A percentile compares a stretch with the other conserved stretches of the same genome.
These are phyloP conservation scores for Sedum album DNA, from an alignment of 164 flowering plant genomes.

Conservation along the genomic window DNA sequence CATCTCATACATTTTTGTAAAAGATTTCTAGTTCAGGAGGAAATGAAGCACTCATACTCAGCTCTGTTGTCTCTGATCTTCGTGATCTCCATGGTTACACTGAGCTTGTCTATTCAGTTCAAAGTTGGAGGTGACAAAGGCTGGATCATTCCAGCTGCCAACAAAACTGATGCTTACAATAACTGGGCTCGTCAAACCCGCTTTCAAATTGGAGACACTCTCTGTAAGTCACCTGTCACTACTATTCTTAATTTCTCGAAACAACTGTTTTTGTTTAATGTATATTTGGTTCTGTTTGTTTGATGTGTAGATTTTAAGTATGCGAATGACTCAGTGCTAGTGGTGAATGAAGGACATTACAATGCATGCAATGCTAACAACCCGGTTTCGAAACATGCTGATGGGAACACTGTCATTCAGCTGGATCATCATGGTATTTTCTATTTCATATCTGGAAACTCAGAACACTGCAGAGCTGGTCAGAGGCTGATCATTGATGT, in stretches of 20 bases:
- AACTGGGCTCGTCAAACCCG: slow-evolving; percentile 45
- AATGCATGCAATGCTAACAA: slow-evolving; percentile 22
- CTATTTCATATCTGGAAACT: slow-evolving; percentile 48
- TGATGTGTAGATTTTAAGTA: slow-evolving; percentile 43
- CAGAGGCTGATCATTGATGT: slow-evolving; percentile 40
- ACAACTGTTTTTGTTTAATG: background rate
- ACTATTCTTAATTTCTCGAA: no score
- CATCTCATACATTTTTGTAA: background rate
- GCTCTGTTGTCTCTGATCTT: slow-evolving; percentile 10
- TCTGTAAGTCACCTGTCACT: slow-evolving; percentile 30
- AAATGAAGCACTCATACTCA: background rate
- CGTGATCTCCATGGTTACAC: slow-evolving; percentile 5
- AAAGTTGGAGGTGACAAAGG: slow-evolving; percentile 39
- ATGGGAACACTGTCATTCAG: slow-evolving; percentile 31
- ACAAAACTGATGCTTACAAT: slow-evolving; percentile 32
- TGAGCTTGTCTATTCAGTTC: slow-evolving; percentile 26
- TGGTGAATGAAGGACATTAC: slow-evolving; percentile 35
- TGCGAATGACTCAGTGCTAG: slow-evolving; percentile 46
- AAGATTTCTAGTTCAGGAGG: background rate
- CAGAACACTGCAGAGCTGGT: slow-evolving; percentile 34
- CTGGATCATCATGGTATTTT: slow-evolving; percentile 42
- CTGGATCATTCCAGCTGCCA: slow-evolving; percentile 40
- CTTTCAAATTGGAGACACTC: slow-evolving; percentile 50
- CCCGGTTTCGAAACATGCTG: slow-evolving; percentile 26
- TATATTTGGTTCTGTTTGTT: background rate